phyloP scores from a whole-genome alignment of 202 grass and related monocot genomes.

The Dendrocalamus latiflorus region DNA sequence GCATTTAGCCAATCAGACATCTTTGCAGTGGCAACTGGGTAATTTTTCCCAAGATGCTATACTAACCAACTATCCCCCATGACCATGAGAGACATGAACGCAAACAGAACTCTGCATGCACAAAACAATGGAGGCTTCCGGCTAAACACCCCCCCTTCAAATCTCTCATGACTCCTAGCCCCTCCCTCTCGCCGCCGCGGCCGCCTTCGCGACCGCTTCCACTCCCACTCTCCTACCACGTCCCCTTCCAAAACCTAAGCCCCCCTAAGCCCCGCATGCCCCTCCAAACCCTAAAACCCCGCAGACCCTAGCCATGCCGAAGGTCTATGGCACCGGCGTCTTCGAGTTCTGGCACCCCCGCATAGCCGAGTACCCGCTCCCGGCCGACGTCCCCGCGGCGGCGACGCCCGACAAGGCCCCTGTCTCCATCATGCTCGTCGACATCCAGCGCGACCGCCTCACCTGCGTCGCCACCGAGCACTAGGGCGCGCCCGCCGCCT shows the following conservation, averaged over 20 bases:
- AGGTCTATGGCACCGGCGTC: constrained; percentile 81
- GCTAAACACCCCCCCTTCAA: constrained; percentile 22
- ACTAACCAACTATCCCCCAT: no score
- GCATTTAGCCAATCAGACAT: no score
- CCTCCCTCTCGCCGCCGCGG: neutral
- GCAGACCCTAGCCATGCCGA: constrained; percentile 58
- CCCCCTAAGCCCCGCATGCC: neutral
- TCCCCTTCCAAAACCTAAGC: neutral
- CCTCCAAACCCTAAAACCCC: constrained; percentile 33
- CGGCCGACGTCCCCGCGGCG: constrained; percentile 2
- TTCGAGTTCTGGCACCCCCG: constrained; percentile 95
- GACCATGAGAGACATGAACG: no score
- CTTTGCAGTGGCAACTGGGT: no score
- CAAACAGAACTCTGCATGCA: neutral
- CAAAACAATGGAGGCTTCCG: constrained; percentile 17
- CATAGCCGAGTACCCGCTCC: constrained; percentile 76
- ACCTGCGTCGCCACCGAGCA: constrained; percentile 64
- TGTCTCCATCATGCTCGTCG: constrained; percentile 61
- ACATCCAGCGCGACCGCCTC: constrained; percentile 92
- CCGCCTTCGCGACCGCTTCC: neutral
- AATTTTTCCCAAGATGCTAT: no score
- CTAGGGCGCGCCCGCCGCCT: constrained; percentile 54
- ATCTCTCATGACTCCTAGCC: neutral
- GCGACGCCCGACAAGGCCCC: constrained; percentile 26
- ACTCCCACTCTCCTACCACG: neutral